Evolutionary conservation across 768 basidiomycete species (phyloP).

Genomic region (Gelatoporia subvermispora): DNA sequence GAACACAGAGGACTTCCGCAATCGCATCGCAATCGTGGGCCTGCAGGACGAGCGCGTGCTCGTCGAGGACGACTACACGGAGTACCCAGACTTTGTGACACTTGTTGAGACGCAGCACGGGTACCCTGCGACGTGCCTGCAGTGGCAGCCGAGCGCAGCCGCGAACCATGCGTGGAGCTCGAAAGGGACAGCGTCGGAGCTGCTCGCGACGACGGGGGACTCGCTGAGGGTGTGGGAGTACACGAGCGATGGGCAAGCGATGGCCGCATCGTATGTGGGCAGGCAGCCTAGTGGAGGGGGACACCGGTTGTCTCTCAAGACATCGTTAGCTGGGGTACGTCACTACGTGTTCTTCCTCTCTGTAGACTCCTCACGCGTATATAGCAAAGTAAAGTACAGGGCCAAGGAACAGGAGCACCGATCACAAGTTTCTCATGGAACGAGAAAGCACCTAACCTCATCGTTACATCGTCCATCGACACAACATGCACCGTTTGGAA

Average conservation of each 20-base stretch:
- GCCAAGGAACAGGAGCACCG: constrained; percentile 78
- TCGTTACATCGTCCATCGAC: constrained; percentile 97
- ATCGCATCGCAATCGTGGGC: constrained; percentile 74
- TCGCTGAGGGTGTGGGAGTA: constrained; percentile 92
- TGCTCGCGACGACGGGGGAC: constrained; percentile 92
- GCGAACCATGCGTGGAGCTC: constrained; percentile 62
- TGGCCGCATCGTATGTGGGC: constrained; percentile 66
- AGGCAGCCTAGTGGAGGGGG: constrained; percentile 50
- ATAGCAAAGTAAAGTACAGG: constrained; percentile 88
- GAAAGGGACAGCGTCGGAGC: constrained; percentile 64
- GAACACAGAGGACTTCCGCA: constrained; percentile 78
- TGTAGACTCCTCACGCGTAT: not conserved
- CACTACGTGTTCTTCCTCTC: not conserved
- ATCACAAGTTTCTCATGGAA: constrained; percentile 99
- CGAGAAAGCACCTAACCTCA: constrained; percentile 80
- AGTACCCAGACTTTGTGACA: constrained; percentile 83
- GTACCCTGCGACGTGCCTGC: constrained; percentile 90
- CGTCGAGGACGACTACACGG: constrained; percentile 76
- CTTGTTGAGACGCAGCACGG: constrained; percentile 82
- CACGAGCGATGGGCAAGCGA: constrained; percentile 54
- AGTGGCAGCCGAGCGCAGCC: constrained; percentile 84
- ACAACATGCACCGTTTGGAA: constrained; percentile 99
- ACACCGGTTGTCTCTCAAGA: constrained; percentile 68
- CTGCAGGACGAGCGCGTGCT: constrained; percentile 85
- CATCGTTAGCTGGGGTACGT: constrained; percentile 71